Percentiles rank a stretch among this genome's conserved stretches.
Conservation (phyloP, 768 basidiomycete species). For the Pleurotus cornucopiae region DNA sequence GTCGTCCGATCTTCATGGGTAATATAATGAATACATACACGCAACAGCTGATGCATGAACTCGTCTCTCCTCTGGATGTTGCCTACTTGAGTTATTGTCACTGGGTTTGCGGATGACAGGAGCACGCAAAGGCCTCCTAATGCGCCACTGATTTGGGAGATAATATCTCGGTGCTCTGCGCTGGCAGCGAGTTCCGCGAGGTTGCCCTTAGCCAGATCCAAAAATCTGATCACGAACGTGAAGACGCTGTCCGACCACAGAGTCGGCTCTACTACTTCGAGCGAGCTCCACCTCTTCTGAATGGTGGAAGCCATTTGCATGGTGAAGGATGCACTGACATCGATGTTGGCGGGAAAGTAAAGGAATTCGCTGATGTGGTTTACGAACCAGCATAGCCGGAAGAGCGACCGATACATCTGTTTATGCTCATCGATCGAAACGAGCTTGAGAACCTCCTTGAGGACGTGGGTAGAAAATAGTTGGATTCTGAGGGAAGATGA, state of each 20-base stretch:
- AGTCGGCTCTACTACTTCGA: background rate
- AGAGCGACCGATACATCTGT: background rate
- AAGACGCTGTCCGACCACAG: constrained; percentile 3
- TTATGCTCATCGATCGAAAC: background rate
- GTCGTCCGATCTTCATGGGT: background rate
- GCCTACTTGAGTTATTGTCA: background rate
- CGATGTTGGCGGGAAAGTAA: constrained; percentile 3
- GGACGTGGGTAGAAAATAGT: constrained; percentile 1
- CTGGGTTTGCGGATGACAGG: constrained; percentile 2
- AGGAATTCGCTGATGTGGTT: background rate
- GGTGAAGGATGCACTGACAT: background rate
- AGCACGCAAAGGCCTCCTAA: background rate
- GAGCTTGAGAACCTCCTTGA: background rate
- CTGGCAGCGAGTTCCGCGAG: background rate
- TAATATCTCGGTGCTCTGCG: background rate
- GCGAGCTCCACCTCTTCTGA: background rate
- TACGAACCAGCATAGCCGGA: constrained; percentile 1
- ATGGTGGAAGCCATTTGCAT: background rate
- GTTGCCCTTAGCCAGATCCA: background rate
- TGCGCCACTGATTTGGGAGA: background rate
- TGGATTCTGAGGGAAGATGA: background rate
- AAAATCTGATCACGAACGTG: background rate
- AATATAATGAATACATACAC: background rate
- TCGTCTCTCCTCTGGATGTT: background rate
- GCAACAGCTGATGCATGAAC: background rate